Percentiles rank a stretch among this genome's conserved stretches.
These are phyloP conservation scores for Microdochium nivale DNA, from an alignment of 2,329 filamentous ascomycete species.

Conservation along the genomic window DNA sequence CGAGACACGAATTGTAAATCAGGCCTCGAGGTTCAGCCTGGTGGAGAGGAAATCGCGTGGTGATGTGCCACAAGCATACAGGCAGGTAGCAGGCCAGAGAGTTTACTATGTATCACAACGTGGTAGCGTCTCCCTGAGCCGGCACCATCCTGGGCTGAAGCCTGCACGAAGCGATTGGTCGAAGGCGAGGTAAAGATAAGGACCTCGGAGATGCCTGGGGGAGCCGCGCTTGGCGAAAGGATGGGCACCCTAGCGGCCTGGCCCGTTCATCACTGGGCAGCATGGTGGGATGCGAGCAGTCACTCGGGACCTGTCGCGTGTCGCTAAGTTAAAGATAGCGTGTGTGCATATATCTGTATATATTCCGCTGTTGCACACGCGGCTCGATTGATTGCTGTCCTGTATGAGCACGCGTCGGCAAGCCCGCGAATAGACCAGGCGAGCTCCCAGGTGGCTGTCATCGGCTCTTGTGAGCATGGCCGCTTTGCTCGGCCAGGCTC, in stretches of 20 bases:
- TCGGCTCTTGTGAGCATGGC: too few relatives aligned
- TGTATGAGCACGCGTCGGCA: too few relatives aligned
- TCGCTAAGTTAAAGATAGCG: neutral
- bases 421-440: too few relatives aligned
- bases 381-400: too few relatives aligned
- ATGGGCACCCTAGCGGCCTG: neutral
- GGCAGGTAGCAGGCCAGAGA: neutral
- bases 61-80: neutral
- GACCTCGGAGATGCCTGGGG: neutral
- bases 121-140: neutral
- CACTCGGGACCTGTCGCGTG: neutral
- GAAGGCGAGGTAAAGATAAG: neutral
- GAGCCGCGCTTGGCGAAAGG: neutral
- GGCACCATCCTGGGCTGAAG: neutral
- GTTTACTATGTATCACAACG: neutral
- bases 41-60: neutral
- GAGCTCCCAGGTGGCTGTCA: too few relatives aligned
- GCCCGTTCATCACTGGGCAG: too few relatives aligned
- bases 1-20: too few relatives aligned
- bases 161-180: neutral
- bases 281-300: neutral
- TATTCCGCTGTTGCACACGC: too few relatives aligned
- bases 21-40: too few relatives aligned
- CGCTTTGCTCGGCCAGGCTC: too few relatives aligned
- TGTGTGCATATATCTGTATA: too few relatives aligned